Base-by-base conservation (phyloP, 345 rosid genomes). In the Atalantia buxifolia region DNA sequence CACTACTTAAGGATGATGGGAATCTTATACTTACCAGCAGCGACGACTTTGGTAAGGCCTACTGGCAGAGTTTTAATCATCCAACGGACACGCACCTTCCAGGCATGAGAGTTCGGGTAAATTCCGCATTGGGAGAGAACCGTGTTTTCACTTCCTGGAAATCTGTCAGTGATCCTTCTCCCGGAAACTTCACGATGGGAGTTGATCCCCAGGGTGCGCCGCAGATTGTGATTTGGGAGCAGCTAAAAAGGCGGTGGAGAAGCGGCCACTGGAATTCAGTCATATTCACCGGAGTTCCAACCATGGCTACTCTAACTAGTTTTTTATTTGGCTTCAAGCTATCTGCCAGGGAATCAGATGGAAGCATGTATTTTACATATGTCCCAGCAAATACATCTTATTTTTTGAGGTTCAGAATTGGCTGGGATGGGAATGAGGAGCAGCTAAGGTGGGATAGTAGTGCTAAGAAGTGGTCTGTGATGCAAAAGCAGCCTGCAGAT, bases 211-310 rank as follows among this genome's bases (percentile, higher is more conserved):
- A 77, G 2, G 93, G 89, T 14, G 85, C 91, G 2, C 97, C 97
- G 4, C 95, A 92, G 87, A 88, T 94, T 24, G 91, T 94, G 48
- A 80, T 92, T n/a, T 93, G 95, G 97, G 87, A 90, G 16, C 33
- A 70, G 0, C 66, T 67, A 31, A 84, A 38, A 19, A 86, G 94
- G 62, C 57, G 81, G 62, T 94, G 98, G 98, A 82, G 96, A 84
- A 91, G 97, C 30, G 97, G 98, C 4, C 91, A 88, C 9, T 94
- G 98, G 98, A 86, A 90, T 38, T 88, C 85, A 0, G 69, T 79
- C 13, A 42, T 87, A 2, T 94, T 94, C 53, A 88, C 89, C 0
- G 94, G 98, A 24, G 79, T 92, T 9, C 94, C 90, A 0, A 62
- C 67, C 38, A 91, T 88, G 94, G 42, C 79, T 30, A 6, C 21